These are phyloP conservation scores for Picea sitchensis DNA, from an alignment of 75 land plant genomes.

Conservation along the genomic window DNA sequence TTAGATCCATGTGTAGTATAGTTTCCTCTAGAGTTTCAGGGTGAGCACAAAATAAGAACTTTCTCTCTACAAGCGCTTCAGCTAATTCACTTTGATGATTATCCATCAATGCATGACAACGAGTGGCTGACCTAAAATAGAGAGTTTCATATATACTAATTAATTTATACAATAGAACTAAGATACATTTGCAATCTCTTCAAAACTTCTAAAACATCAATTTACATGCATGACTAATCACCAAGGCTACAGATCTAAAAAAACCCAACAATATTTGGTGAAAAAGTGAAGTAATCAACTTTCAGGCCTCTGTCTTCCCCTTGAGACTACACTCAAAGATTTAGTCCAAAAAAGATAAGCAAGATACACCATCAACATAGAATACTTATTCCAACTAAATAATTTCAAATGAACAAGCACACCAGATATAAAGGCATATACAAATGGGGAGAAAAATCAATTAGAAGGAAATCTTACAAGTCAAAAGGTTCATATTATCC, in stretches of 20 bases:
- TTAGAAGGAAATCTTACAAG: neutral
- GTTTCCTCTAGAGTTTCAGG: slow-evolving; percentile 58
- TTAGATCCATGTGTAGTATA: slow-evolving; percentile 55
- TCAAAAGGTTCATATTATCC: neutral
- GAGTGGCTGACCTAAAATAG: slow-evolving; percentile 55
- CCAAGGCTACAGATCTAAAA: slow-evolving; percentile 65
- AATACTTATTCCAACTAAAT: neutral
- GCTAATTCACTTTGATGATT: slow-evolving; percentile 94
- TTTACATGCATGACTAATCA: slow-evolving; percentile 95
- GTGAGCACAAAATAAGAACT: slow-evolving; percentile 69
- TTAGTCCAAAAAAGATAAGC: neutral
- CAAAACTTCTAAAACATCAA: neutral
- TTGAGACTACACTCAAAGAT: slow-evolving; percentile 33
- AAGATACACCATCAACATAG: neutral
- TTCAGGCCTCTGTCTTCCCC: slow-evolving; percentile 50
- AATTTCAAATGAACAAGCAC: neutral
- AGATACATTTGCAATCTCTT: neutral
- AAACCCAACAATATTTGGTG: slow-evolving; percentile 65
- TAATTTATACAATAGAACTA: neutral
- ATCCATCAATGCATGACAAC: slow-evolving; percentile 95
- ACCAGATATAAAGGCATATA: neutral
- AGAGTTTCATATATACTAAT: slow-evolving; percentile 81
- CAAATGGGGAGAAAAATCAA: neutral
- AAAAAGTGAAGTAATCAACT: slow-evolving; percentile 76
- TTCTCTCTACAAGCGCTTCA: slow-evolving; percentile 79